Evolutionary conservation across 2,329 filamentous ascomycete species (phyloP).

Genomic region (Cladosporium sphaerospermum): DNA sequence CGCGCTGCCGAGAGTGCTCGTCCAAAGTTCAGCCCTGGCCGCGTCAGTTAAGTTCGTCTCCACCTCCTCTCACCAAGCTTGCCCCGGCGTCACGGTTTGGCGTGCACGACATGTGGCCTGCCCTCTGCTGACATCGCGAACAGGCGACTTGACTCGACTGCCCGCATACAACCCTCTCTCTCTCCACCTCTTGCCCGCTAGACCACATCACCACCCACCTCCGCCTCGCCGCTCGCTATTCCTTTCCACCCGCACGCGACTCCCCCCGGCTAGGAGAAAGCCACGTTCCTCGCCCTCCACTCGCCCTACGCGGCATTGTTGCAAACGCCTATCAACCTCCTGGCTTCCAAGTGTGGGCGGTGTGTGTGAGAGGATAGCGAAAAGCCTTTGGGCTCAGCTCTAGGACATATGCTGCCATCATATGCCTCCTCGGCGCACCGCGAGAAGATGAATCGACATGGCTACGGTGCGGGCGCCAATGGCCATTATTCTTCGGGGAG

Average conservation of each 20-base stretch:
- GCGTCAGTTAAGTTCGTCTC: not conserved
- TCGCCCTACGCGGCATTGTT: not conserved
- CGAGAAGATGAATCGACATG: slow-evolving; percentile 84
- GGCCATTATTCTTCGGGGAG: slow-evolving; percentile 55
- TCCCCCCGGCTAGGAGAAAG: not conserved
- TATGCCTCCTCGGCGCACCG: slow-evolving; percentile 45
- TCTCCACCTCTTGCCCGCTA: not conserved
- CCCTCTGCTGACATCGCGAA: not conserved
- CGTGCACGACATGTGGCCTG: not conserved
- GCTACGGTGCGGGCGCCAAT: slow-evolving; percentile 61
- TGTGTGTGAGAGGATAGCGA: slow-evolving; percentile 1
- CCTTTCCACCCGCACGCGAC: not conserved
- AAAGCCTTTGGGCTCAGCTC: not conserved
- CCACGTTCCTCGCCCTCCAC: slow-evolving; percentile 3
- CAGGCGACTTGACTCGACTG: not conserved
- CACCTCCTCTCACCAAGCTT: not conserved
- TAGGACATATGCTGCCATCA: slow-evolving; percentile 51
- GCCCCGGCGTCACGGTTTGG: not conserved
- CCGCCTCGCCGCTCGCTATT: not conserved
- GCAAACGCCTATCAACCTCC: not conserved
- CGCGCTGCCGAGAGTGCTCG: no score
- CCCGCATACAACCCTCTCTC: not conserved
- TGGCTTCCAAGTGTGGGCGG: slow-evolving; percentile 4
- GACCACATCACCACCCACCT: not conserved
- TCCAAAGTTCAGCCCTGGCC: not conserved